Base-by-base conservation (phyloP, 2,329 filamentous ascomycete species). In the Celoporthe dispersa region DNA sequence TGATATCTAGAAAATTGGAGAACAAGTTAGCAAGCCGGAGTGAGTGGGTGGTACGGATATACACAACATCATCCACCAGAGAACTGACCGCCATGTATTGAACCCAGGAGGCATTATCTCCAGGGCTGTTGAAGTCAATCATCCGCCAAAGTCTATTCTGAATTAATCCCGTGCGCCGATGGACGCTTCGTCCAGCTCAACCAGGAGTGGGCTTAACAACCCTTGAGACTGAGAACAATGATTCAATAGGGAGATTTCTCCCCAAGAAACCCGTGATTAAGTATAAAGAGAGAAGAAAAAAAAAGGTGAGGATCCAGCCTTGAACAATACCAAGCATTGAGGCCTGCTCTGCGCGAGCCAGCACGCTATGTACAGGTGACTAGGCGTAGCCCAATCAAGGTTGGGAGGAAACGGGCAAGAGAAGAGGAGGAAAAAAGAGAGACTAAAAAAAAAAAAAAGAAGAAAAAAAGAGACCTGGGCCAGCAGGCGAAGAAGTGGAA, bases 51-150 rank as follows among this genome's bases (percentile, higher is more conserved):
- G n/a, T n/a, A n/a, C n/a, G n/a, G n/a, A n/a, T 22, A 31, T 37
- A 37, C 12, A 25, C 25, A 14, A 57, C 51, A 8, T 8, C 37
- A 41, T 44, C 35, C 35, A 59, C 41, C 37, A 41, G 25, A 60
- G 12, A 35, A 67, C 65, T 67, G 19, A 67, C 65, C 55, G 22
- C 37, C 41, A 48, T 60, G 57, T 53, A 22, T 19, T 37, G 16
- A 35, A 62, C 25, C 41, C 39, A 44, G 39, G 39, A 61, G 65
- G 59, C 39, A 62, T 57, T 57, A 67, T 67, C 33, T 41, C 55
- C 39, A 60, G 31, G 57, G 57, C 39, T 62, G 22, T n/a, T 22
- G 3, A 16, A 25, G 19, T 62, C 39, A 39, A 19, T 35, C 37
- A 62, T 61, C 14, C 22, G 41, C 39, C 55, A 62, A 39, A 33